Conservation (phyloP, 345 rosid genomes). For the Mallotus nudiflorus region DNA sequence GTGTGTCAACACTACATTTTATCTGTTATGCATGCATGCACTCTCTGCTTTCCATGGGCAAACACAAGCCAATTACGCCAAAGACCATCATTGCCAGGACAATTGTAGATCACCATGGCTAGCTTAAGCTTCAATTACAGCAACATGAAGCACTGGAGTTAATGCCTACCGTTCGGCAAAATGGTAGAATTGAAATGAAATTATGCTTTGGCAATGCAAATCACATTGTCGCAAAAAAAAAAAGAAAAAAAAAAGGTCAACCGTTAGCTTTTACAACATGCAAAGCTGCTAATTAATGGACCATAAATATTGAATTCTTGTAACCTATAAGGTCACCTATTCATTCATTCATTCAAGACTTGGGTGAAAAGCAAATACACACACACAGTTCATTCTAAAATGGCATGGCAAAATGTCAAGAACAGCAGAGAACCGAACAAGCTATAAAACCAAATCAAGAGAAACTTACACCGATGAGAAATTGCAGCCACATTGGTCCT, state of each 20-base stretch:
- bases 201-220: background rate
- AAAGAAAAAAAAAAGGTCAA: too few species aligned
- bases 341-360: background rate
- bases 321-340: background rate
- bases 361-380: constrained; percentile 1
- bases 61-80: too few species aligned
- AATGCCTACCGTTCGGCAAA: background rate
- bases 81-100: background rate
- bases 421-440: background rate
- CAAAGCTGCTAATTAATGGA: background rate
- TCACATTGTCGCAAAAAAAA: background rate
- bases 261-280: background rate
- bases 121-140: background rate
- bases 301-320: background rate
- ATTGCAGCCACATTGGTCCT: constrained; percentile 98
- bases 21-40: too few species aligned
- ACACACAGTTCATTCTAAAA: too few species aligned
- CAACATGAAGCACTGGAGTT: background rate
- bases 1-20: too few species aligned
- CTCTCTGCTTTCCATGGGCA: too few species aligned
- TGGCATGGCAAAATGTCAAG: too few species aligned
- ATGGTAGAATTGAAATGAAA: background rate
- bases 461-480: constrained; percentile 83
- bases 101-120: background rate
- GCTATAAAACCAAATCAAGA: background rate